These are phyloP conservation scores for Arachnopeziza araneosa DNA, from an alignment of 2,329 filamentous ascomycete genomes.

Conservation along the genomic window DNA sequence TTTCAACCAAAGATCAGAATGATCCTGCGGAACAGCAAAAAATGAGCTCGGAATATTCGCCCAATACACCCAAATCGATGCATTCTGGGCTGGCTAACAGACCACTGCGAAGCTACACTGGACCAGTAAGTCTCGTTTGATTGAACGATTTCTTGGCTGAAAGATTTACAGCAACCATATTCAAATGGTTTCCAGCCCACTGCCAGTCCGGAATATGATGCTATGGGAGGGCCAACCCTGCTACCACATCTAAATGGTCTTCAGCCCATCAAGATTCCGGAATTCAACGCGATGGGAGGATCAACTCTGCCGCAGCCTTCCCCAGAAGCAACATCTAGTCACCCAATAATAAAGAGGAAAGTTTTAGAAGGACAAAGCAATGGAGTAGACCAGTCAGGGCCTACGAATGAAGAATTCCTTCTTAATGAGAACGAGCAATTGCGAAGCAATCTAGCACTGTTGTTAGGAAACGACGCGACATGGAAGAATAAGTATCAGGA, in stretches of 20 bases:
- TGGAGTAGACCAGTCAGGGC: not conserved
- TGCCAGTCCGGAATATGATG: too few relatives aligned
- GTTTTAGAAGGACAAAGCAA: not conserved
- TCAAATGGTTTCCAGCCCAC: too few relatives aligned
- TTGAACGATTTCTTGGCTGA: too few relatives aligned
- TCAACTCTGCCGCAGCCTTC: too few relatives aligned
- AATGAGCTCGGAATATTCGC: not conserved
- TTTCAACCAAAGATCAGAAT: not conserved
- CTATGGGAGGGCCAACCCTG: too few relatives aligned
- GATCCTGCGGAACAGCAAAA: not conserved
- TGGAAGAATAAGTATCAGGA: not conserved
- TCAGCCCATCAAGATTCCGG: too few relatives aligned
- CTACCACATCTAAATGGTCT: too few relatives aligned
- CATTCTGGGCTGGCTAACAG: not conserved
- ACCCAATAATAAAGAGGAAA: not conserved
- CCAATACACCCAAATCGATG: not conserved
- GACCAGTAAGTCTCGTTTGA: too few relatives aligned
- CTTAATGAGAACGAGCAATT: not conserved
- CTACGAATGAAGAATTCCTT: not conserved
- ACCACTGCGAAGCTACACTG: too few relatives aligned
- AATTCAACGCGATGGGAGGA: too few relatives aligned
- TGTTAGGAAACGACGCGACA: not conserved
- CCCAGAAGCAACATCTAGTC: too few relatives aligned
- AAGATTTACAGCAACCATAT: too few relatives aligned
- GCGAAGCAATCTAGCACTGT: not conserved